Conservation (phyloP, 768 basidiomycete species). For the Tephrocybe sp. region DNA sequence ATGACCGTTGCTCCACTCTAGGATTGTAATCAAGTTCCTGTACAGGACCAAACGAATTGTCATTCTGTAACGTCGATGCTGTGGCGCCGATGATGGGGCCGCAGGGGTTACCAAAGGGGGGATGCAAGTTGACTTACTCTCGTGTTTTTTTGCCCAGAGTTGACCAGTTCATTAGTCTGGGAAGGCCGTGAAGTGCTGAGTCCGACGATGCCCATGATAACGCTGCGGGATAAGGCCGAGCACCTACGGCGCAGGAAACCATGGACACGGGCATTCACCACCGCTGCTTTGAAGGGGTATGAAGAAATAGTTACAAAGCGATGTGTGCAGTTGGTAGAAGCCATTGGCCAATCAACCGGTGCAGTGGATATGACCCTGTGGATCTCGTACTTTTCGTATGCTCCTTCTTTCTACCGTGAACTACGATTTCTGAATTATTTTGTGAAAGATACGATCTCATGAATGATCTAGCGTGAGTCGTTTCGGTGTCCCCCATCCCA, state of each 20-base stretch:
- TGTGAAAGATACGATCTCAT: constrained; percentile 44
- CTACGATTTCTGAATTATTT: too few relatives aligned
- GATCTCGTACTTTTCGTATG: constrained; percentile 41
- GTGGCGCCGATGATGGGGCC: too few relatives aligned
- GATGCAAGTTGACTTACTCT: too few relatives aligned
- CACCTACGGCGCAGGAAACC: constrained; percentile 45
- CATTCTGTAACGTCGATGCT: too few relatives aligned
- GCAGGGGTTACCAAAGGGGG: too few relatives aligned
- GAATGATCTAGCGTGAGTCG: constrained; percentile 33
- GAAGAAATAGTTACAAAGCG: constrained; percentile 36
- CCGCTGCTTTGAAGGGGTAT: constrained; percentile 46
- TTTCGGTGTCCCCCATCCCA: too few relatives aligned
- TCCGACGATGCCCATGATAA: constrained; percentile 34
- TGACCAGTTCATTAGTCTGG: too few relatives aligned
- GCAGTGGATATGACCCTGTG: constrained; percentile 33
- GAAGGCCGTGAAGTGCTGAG: constrained; percentile 48
- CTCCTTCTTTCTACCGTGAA: too few relatives aligned
- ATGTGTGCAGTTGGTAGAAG: constrained; percentile 40
- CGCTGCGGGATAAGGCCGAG: constrained; percentile 38
- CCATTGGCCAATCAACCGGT: constrained; percentile 26
- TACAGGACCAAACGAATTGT: too few relatives aligned
- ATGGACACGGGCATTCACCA: constrained; percentile 51
- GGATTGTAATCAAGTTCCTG: too few relatives aligned
- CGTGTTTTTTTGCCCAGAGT: too few relatives aligned
- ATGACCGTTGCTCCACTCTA: too few relatives aligned